Evolutionary conservation across 73 alveolate genomes (phyloP).

Genomic region (Paramecium bursaria): DNA sequence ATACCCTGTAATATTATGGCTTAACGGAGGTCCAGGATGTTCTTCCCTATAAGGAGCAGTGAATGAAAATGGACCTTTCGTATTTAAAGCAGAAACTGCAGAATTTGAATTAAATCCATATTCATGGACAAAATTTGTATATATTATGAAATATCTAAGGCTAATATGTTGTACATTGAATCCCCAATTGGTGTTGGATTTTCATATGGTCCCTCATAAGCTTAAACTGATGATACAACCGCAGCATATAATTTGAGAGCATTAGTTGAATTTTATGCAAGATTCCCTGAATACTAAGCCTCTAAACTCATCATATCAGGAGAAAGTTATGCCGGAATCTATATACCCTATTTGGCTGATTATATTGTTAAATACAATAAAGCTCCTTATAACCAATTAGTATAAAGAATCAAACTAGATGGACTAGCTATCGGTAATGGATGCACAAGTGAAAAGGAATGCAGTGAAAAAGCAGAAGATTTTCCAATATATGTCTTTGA

Average conservation of each 20-base stretch:
- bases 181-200: constrained; percentile 99
- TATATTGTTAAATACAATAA: constrained; percentile 35
- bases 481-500: constrained; percentile 1
- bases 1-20: constrained; percentile 88
- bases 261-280: constrained; percentile 71
- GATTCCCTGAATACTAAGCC: constrained; percentile 75
- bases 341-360: constrained; percentile 71
- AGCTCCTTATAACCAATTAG: not conserved
- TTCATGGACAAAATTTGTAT: constrained; percentile 88
- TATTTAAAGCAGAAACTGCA: constrained; percentile 57
- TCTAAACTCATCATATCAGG: constrained; percentile 80
- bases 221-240: constrained; percentile 71
- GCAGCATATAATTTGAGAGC: constrained; percentile 79
- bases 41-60: constrained; percentile 87
- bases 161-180: constrained; percentile 93
- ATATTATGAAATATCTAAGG: constrained; percentile 69
- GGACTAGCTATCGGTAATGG: constrained; percentile 69
- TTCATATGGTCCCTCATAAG: constrained; percentile 73
- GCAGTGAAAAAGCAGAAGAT: not conserved
- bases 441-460: constrained; percentile 34
- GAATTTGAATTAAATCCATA: constrained; percentile 57
- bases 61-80: constrained; percentile 92
- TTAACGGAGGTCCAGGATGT: constrained; percentile 97
- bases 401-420: not conserved
- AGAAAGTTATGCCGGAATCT: constrained; percentile 90